Evolutionary conservation across 495 filamentous ascomycete species (phyloP), one percentile per base, ranked within the genome.

Genomic region (Tuber umbilicatum): DNA sequence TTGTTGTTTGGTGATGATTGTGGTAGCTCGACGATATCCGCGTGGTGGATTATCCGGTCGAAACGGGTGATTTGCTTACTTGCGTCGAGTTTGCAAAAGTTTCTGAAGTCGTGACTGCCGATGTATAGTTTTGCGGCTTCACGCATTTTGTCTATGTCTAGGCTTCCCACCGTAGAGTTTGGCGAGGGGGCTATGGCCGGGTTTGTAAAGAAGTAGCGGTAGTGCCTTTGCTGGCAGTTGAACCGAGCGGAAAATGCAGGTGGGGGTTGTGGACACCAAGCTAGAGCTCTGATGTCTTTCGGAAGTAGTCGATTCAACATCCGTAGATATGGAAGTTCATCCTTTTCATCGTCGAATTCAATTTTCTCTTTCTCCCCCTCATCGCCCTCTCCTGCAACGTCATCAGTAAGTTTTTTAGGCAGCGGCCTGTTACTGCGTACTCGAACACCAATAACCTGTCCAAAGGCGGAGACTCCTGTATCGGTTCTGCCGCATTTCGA

Each of bases 121-220:
- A 92, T 89, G 75, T 92, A 93, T 69, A 88, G 83, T 81, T 88
- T 89, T 41, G 94, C 94, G 1, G 92, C 96, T 79, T 88, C 83
- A 4, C 89, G 87, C 95, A 99, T 99, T 23, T 90, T 90, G 10
- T 89, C 89, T 68, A 98, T 93, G 84, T 97, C 90, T 14, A 99
- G 85, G 85, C 85, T 89, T 69, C 89, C 89, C 81, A 86, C 86
- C 85, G 55, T 87, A 86, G 42, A 82, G 79, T 76, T 85, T 85
- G 50, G 43, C n/a, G 39, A 68, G 1, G 80, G 73, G 41, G 80
- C 80, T 78, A 93, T 96, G 3, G 91, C 91, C 0, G 95, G 96
- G 79, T 97, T 91, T 14, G 94, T 98, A 86, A 99, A 99, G 87
- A 97, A 97, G 84, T 98, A 99, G 60, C 90, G 88, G 83, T 99